Base-by-base conservation (phyloP, 139 green algal genomes). In the Micractinium sp. region DNA sequence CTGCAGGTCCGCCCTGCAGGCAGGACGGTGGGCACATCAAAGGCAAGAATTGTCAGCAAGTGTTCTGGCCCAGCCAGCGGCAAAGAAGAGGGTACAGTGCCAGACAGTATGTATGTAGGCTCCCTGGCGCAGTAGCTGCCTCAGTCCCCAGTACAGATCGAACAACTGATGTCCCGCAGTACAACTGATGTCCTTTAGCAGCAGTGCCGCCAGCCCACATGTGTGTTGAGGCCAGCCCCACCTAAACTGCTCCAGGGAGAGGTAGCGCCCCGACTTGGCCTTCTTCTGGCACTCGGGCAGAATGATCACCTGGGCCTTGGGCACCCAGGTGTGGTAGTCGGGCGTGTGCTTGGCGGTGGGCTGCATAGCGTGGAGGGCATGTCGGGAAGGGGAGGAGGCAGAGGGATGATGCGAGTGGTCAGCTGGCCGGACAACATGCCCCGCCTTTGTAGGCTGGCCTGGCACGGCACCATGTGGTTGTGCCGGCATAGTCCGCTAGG, bases 301-400 rank as follows among this genome's bases (percentile, higher is more conserved):
- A n/a, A 73, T 89, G 84, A 96, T 95, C 76, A 94, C 89, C 27
- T 92, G 66, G n/a, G 91, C 69, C 23, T 66, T 61, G 20, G 60
- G 82, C 85, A 96, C 92, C 75, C 83, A 95, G 2, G 74, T 27
- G n/a, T 92, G 82, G 85, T 96, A 96, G 83, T 96, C 94, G 3
- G 81, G 61, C 33, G 16, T 18, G 14, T 80, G 33, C 74, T 41
- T 80, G 33, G 15, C 20, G 19, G 33, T 27, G 74, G 74, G 74
- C 74, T 80, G 74, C 74, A 53, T 29, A 25, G 33, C 47, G 47
- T 5, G 47, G 47, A 9, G 9, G 47, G 47, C 47, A 56, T 56
- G 47, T 56, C 47, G 47, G 9, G 47, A 56, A 56, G 47, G n/a
- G 31, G 31, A 31, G 71, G 2, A 38, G 31, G 71, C 12, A 77